Evolutionary conservation across 2,329 filamentous ascomycete species (phyloP), one percentile per base, ranked within the genome.

Genomic region (Claviceps sp.): DNA sequence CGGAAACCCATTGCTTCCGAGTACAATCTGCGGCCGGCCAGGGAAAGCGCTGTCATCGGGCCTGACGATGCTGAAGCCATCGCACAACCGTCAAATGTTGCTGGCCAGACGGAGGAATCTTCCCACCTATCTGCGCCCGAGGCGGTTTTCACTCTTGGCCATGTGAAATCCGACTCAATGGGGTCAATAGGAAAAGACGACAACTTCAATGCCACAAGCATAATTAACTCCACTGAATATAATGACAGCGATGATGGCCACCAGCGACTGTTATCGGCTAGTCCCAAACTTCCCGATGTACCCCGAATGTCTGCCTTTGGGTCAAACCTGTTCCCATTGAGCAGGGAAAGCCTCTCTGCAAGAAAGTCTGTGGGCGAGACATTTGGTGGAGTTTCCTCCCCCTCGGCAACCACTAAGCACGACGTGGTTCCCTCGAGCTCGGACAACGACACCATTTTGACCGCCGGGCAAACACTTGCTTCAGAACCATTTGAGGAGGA

Each of bases 91-190:
- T 78, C 84, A 13, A 87, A 94, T 58, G 84, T 90, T 43, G 90
- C 91, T 64, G 84, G 78, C 61, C 79, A 84, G 5, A 74, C 84
- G 64, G 79, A 79, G 50, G 84, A 87, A 52, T 79, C 78, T 1
- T 65, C 78, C 52, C 82, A 84, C 2, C 77, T 77, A 9, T 68
- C 73, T 20, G 71, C 78, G 50, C 76, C 78, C 5, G 81, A 75
- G 56, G 62, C 79, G 54, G 80, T 9, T 26, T 24, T n/a, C 20
- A 9, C 8, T 22, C 6, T 11, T 13, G 22, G 30, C 5, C 38
- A 42, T 47, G 5, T 22, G 11, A 44, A 18, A 14, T 47, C 30
- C 9, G 42, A 48, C 18, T 51, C 54, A 4, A 43, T 47, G 4
- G 43, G 47, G 16, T 51, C 54, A 4, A 46, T 47, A 5, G 43